Evolutionary conservation across 352 stramenopile species (phyloP).

Genomic region (Phytophthora uliginosa): DNA sequence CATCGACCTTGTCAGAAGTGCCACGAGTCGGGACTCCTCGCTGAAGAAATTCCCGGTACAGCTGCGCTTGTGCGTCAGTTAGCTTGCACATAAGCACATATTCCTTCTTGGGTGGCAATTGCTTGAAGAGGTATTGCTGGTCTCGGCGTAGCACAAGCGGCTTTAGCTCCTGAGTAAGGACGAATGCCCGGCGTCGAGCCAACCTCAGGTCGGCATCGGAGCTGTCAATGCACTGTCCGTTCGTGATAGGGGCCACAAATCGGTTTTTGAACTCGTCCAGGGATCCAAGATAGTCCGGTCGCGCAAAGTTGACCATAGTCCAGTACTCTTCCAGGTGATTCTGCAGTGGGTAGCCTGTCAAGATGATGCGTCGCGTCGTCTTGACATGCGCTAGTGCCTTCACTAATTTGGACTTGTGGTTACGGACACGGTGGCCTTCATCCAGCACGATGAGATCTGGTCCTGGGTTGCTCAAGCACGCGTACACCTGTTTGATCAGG

Average conservation of each 20-base stretch:
- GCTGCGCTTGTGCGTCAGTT: conserved; percentile 69
- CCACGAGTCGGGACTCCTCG: conserved; percentile 71
- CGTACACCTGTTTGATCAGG: conserved; percentile 74
- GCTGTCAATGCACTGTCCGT: conserved; percentile 87
- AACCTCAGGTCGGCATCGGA: conserved; percentile 74
- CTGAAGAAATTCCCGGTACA: conserved; percentile 84
- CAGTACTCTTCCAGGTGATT: conserved; percentile 97
- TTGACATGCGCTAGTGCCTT: conserved; percentile 85
- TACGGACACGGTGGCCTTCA: conserved; percentile 90
- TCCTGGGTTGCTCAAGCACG: conserved; percentile 73
- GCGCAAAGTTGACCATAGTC: conserved; percentile 94
- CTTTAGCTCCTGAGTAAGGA: conserved; percentile 87
- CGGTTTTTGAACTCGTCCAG: conserved; percentile 92
- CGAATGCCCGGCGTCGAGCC: conserved; percentile 78
- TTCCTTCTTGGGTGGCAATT: conserved; percentile 91
- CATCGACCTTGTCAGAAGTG: conserved; percentile 63
- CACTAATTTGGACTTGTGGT: conserved; percentile 93
- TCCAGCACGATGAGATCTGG: conserved; percentile 91
- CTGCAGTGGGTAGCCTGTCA: conserved; percentile 97
- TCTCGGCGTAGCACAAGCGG: conserved; percentile 88
- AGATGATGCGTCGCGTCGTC: conserved; percentile 91
- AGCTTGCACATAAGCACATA: conserved; percentile 90
- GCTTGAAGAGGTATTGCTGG: conserved; percentile 85
- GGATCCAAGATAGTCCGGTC: conserved; percentile 82
- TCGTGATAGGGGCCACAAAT: conserved; percentile 92